These are phyloP conservation scores for Paramecium sexaurelia DNA, from an alignment of 73 alveolate genomes.

Conservation along the genomic window DNA sequence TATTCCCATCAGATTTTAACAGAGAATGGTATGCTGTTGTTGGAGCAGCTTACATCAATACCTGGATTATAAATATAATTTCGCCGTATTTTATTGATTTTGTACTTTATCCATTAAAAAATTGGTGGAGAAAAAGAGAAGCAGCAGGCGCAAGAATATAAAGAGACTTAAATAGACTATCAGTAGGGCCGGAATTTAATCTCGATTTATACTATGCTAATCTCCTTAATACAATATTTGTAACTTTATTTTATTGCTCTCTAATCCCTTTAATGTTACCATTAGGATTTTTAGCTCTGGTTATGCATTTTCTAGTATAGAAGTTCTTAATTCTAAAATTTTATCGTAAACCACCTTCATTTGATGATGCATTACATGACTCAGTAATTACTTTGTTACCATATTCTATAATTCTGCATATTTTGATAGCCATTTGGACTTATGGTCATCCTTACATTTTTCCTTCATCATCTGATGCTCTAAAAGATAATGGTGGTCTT, in stretches of 20 bases:
- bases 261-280: conserved; percentile 61
- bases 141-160: conserved; percentile 16
- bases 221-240: conserved; percentile 62
- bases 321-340: conserved; percentile 59
- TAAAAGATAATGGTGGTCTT: background rate
- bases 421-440: conserved; percentile 71
- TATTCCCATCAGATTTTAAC: conserved; percentile 56
- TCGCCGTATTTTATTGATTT: conserved; percentile 62
- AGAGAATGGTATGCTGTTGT: conserved; percentile 75
- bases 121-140: conserved; percentile 24
- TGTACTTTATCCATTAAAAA: conserved; percentile 32
- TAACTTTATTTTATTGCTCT: conserved; percentile 58
- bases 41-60: conserved; percentile 65
- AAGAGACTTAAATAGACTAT: conserved; percentile 60
- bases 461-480: conserved; percentile 50
- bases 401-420: conserved; percentile 68
- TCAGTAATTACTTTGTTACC: conserved; percentile 66
- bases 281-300: conserved; percentile 44
- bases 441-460: conserved; percentile 75
- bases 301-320: conserved; percentile 45
- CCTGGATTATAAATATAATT: conserved; percentile 57
- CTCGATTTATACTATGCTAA: conserved; percentile 60
- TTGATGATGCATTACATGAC: conserved; percentile 59
- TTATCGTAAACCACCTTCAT: conserved; percentile 71
- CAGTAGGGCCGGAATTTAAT: conserved; percentile 74